Evolutionary conservation across 345 rosid genomes (phyloP).

Genomic region (Diplotaxis tenuifolia): DNA sequence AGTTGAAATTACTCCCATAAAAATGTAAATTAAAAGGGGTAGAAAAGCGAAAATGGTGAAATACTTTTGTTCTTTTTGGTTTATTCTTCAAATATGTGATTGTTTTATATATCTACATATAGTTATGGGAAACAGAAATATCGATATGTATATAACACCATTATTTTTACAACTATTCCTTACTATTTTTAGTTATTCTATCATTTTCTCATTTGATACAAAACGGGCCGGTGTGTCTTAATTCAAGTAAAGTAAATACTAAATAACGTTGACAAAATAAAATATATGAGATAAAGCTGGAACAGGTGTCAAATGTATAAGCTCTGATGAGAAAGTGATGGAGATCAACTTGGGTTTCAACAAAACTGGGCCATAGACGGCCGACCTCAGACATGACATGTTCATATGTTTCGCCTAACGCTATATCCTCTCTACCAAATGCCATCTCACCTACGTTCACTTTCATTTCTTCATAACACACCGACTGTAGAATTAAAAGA

Average conservation of each 20-base stretch:
- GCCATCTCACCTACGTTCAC: neutral
- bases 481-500: neutral
- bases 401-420: conserved; percentile 26
- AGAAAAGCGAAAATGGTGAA: neutral
- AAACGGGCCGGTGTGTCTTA: neutral
- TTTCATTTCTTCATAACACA: neutral
- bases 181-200: neutral
- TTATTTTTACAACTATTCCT: neutral
- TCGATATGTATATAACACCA: neutral
- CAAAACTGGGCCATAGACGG: conserved; percentile 18
- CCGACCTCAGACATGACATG: conserved; percentile 38
- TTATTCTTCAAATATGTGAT: neutral
- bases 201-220: neutral
- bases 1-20: neutral
- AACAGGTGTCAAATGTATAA: neutral
- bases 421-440: conserved; percentile 14
- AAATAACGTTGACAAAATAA: neutral
- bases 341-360: conserved; percentile 40
- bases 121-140: neutral
- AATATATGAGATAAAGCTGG: neutral
- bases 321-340: neutral
- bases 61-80: neutral
- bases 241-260: neutral
- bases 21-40: neutral
- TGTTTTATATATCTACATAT: neutral